Base-by-base conservation (phyloP, 352 stramenopile genomes). In the Pythium phragmitis region DNA sequence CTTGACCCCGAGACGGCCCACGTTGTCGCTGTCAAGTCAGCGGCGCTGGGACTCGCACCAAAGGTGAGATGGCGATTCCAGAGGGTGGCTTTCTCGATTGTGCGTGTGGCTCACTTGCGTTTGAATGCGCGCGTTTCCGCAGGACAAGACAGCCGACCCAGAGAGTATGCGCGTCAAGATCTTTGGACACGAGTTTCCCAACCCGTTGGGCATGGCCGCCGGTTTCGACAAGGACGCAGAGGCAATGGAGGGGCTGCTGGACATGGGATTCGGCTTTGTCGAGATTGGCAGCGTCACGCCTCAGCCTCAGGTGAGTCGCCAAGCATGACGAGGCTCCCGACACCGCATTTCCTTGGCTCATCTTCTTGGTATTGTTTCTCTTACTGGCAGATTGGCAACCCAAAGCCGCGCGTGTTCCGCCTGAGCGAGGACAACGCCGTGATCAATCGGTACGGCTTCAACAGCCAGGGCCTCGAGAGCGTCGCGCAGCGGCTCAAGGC, bases 371-470 rank as follows among this genome's bases (percentile, higher is more conserved):
- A 33, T 55, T 23, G 16, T 0, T 21, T 14, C 1, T n/a, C 45
- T 5, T 30, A 30, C 26, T 30, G 26, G 36, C 26, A 88, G 75
- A 74, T 83, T 9, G 97, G 97, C 13, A 99, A 99, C 81, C 74
- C 91, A 11, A 97, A 97, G 70, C 97, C 97, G 17, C 86, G 97
- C 49, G 96, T 99, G 73, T 99, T 99, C 73, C 87, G 96, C n/a
- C 70, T 99, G 36, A 57, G 72, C 4, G 94, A 99, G 69, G 96
- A 99, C 73, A 67, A 77, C 19, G 97, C 79, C 7, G 91, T 99
- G 34, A 98, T 99, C 74, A 99, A 99, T 71, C 86, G 96, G 60
- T 99, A 98, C 77, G 97, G 96, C 42, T 99, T 99, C 76, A 99
- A 99, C 84, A 98, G 87, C 67, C 73, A 94, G 26, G 97, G 97